Conservation (phyloP, 768 basidiomycete species). For the Clathrus columnatus region DNA sequence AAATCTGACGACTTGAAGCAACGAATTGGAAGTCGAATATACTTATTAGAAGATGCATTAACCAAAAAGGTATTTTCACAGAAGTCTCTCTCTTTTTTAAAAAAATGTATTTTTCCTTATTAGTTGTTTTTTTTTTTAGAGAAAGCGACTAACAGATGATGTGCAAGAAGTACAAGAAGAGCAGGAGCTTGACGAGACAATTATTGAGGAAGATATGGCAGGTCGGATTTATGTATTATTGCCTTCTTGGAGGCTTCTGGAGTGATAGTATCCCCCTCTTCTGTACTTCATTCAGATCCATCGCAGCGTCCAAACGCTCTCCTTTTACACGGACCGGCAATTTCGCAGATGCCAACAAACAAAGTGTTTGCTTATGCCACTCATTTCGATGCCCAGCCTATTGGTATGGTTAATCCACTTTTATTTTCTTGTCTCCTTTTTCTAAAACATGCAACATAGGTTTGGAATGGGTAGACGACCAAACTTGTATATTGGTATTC, state of each 20-base stretch:
- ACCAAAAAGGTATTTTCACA: slow-evolving; percentile 65
- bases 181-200: slow-evolving; percentile 16
- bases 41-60: slow-evolving; percentile 63
- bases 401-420: slow-evolving; percentile 19
- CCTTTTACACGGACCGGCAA: slow-evolving; percentile 62
- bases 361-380: slow-evolving; percentile 76
- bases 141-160: slow-evolving; percentile 40
- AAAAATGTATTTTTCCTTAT: slow-evolving; percentile 19
- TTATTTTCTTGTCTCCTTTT: neutral
- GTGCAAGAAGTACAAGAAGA: slow-evolving; percentile 29
- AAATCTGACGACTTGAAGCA: slow-evolving; percentile 4
- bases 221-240: slow-evolving; percentile 10
- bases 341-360: slow-evolving; percentile 64
- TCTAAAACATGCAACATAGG: slow-evolving; percentile 25
- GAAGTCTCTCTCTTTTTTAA: slow-evolving; percentile 27
- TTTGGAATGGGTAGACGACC: slow-evolving; percentile 83
- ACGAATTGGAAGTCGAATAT: slow-evolving; percentile 68
- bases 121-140: slow-evolving; percentile 21
- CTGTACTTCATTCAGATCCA: slow-evolving; percentile 11
- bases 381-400: slow-evolving; percentile 64
- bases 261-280: neutral
- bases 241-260: slow-evolving; percentile 1
- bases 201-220: neutral
- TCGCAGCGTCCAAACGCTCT: slow-evolving; percentile 54
- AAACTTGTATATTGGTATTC: slow-evolving; percentile 73